These are phyloP conservation scores for Aureobasidium sp. DNA, from an alignment of 2,329 filamentous ascomycete species.

Conservation along the genomic window DNA sequence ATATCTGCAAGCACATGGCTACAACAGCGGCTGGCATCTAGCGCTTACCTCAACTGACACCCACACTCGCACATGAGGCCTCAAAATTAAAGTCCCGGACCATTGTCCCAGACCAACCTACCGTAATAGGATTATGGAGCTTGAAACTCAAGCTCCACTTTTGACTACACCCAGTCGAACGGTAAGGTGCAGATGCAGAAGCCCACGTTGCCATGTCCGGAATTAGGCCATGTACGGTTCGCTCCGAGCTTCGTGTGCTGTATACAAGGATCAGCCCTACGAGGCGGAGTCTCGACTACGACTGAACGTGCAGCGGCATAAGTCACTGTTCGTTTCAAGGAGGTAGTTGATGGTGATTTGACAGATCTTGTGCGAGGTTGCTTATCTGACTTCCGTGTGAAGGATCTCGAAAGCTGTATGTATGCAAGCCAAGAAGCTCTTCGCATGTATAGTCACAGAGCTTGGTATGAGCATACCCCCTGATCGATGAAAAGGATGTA, in stretches of 20 bases:
- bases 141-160: neutral
- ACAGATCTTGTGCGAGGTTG: neutral
- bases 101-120: neutral
- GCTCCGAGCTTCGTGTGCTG: neutral
- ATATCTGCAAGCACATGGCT: neutral
- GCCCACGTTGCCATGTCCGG: neutral
- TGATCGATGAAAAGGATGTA: too few relatives aligned
- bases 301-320: neutral
- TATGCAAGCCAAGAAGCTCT: neutral
- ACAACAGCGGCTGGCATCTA: neutral
- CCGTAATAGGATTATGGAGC: conserved; percentile 2
- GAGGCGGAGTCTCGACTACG: neutral
- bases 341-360: neutral
- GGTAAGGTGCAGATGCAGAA: conserved; percentile 1
- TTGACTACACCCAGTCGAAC: neutral
- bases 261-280: conserved; percentile 6
- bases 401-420: too few relatives aligned
- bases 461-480: neutral
- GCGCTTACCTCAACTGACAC: conserved; percentile 9
- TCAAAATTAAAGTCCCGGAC: neutral
- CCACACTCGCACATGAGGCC: neutral
- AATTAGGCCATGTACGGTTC: neutral
- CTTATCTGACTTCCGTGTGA: neutral
- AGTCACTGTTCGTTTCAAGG: neutral
- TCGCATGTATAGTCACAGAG: neutral